Evolutionary conservation across 1,284 basidiomycete genomes (phyloP).

Genomic region (Trichosporon sp.): DNA sequence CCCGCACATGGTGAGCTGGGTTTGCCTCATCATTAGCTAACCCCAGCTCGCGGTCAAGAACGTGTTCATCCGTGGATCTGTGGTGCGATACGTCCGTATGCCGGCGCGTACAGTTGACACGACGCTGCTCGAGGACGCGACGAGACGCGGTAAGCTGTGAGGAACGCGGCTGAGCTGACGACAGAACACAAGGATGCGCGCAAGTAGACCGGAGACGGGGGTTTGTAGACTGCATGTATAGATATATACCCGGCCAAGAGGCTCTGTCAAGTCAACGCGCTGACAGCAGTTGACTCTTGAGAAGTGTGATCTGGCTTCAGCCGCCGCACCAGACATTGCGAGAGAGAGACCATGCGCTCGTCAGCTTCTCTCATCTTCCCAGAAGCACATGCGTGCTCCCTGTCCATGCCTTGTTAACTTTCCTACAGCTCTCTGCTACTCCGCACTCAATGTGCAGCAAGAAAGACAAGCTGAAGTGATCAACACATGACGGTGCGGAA

Average conservation of each 20-base stretch:
- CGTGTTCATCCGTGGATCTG: slow-evolving; percentile 96
- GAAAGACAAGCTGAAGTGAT: background rate
- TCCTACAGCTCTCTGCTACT: background rate
- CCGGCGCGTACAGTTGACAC: slow-evolving; percentile 91
- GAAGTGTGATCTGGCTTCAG: no score
- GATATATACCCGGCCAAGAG: background rate
- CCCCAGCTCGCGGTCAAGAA: slow-evolving; percentile 95
- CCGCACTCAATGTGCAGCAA: background rate
- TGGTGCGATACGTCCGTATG: slow-evolving; percentile 94
- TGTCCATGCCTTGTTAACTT: background rate
- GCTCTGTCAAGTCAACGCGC: background rate
- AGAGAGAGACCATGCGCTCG: no score
- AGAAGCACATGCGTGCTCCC: no score
- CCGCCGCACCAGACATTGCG: no score
- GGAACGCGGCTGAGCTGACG: background rate
- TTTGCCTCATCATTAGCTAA: background rate
- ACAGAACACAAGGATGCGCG: slow-evolving; percentile 1
- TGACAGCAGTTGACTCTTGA: no score
- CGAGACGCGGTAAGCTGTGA: slow-evolving; percentile 68
- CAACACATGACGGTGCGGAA: background rate
- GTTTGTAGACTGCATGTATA: slow-evolving; percentile 4
- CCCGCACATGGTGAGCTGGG: slow-evolving; percentile 82
- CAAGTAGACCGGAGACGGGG: background rate
- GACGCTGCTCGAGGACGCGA: slow-evolving; percentile 93
- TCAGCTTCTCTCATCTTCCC: no score